Evolutionary conservation across 176 grass and related monocot species (phyloP).

Genomic region (Calamus simplicifolius): DNA sequence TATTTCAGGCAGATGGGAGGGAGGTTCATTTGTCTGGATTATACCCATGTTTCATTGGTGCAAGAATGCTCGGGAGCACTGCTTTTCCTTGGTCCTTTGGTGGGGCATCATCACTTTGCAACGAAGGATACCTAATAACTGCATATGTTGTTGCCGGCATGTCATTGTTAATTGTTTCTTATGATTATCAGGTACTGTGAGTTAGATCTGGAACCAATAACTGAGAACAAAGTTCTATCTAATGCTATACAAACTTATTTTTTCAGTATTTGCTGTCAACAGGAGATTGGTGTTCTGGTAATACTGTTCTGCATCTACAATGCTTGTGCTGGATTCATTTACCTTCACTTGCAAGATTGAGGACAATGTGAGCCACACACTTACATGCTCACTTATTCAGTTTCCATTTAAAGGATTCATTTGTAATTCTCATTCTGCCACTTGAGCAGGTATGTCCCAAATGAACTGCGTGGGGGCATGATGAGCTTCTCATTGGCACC

Average conservation of each 20-base stretch:
- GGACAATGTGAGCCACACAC: conserved; percentile 56
- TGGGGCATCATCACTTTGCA: conserved; percentile 28
- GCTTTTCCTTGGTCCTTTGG: conserved; percentile 72
- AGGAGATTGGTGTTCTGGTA: conserved; percentile 77
- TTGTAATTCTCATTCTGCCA: background rate
- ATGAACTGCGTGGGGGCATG: conserved; percentile 94
- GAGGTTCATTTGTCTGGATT: conserved; percentile 57
- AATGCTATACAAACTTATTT: background rate
- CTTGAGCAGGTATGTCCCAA: conserved; percentile 68
- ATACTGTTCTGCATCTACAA: conserved; percentile 80
- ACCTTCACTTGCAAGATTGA: conserved; percentile 70
- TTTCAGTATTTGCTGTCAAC: conserved; percentile 3
- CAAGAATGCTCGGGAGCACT: conserved; percentile 67
- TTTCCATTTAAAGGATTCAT: background rate
- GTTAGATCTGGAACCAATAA: background rate
- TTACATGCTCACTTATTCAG: background rate
- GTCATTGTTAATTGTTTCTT: conserved; percentile 59
- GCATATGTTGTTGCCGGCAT: conserved; percentile 46
- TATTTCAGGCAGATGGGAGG: conserved; percentile 68
- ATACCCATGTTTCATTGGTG: conserved; percentile 78
- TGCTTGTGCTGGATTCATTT: conserved; percentile 83
- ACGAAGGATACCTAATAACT: conserved; percentile 54
- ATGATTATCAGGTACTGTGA: conserved; percentile 73
- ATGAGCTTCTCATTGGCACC: conserved; percentile 64
- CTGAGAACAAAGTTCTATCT: background rate